Base-by-base conservation (phyloP, 2,329 filamentous ascomycete genomes). In the Clonostachys rhizophaga region DNA sequence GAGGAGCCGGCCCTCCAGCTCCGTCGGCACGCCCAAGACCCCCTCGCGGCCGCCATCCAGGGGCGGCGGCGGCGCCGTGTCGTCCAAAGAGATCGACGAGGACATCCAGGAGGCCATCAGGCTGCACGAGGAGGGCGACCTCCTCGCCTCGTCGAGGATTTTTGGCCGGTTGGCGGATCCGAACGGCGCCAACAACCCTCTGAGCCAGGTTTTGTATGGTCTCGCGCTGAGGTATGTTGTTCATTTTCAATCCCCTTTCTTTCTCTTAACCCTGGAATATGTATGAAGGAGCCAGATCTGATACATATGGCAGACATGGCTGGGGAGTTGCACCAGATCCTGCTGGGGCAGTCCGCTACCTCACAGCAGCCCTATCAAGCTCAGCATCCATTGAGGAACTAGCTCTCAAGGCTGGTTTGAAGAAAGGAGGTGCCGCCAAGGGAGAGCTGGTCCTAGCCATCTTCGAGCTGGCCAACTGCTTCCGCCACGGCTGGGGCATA, bases 401-500 rank as follows among this genome's bases (percentile, higher is more conserved):
- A 58, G 94, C 94, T 33, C 81, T 97, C 18, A 76, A 86, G 55
- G 88, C 91, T 9, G 94, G 92, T 14, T 81, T 95, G 67, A 94
- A 90, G 68, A 95, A 94, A 68, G 94, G 94, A 45, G 94, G 94
- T 50, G 86, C 89, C 13, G 92, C 92, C 41, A 99, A 97, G 70
- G 94, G 94, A 50, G 94, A 99, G 74, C 79, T 99, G 46, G 89
- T 97, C 16, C 82, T 99, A 51, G 92, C 94, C 50, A 97, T 99
- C 54, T 97, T 94, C 60, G 94, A 99, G 73, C 73, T 99, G 59
- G 89, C 86, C 47, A 94, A 94, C 67, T 92, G 83, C 69, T 97
- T 96, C 74, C 84, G 94, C 51, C 83, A 97, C 65, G 94, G 91
- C 47, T 97, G 92, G 92, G 94, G 94, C 43, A 86, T 96, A 44